Evolutionary conservation across 352 stramenopile species (phyloP).

Genomic region (Pythium angustatum): DNA sequence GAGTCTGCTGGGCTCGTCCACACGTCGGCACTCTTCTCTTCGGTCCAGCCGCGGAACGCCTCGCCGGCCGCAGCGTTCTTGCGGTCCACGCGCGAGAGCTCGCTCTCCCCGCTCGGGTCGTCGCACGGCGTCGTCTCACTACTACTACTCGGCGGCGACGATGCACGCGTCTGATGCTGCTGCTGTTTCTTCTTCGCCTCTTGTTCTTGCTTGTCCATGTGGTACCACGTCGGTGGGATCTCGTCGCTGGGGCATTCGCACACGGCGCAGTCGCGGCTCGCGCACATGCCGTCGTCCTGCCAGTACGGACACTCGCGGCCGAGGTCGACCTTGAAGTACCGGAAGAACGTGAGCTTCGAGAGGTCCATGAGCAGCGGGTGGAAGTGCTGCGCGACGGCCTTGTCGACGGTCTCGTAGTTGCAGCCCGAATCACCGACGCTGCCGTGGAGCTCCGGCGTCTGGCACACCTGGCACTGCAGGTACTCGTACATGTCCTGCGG

Average conservation of each 20-base stretch:
- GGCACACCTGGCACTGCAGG: slow-evolving; percentile 79
- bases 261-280: slow-evolving; percentile 87
- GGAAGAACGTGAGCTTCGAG: slow-evolving; percentile 88
- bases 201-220: slow-evolving; percentile 49
- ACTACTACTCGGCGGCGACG: not conserved
- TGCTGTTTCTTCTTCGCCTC: slow-evolving; percentile 32
- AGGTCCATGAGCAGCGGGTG: slow-evolving; percentile 79
- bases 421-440: slow-evolving; percentile 84
- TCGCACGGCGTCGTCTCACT: slow-evolving; percentile 25
- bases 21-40: slow-evolving; percentile 56
- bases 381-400: slow-evolving; percentile 79
- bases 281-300: slow-evolving; percentile 91
- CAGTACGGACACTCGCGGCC: slow-evolving; percentile 89
- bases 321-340: slow-evolving; percentile 93
- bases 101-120: slow-evolving; percentile 71
- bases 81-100: slow-evolving; percentile 72
- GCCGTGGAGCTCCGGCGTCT: slow-evolving; percentile 77
- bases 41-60: slow-evolving; percentile 65
- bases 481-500: slow-evolving; percentile 74
- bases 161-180: slow-evolving; percentile 4
- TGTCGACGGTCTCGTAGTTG: slow-evolving; percentile 86
- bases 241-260: slow-evolving; percentile 88
- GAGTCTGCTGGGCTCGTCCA: slow-evolving; percentile 56
- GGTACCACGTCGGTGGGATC: slow-evolving; percentile 81
- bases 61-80: slow-evolving; percentile 68